A percentile compares a stretch with the other conserved stretches of the same genome.
These are phyloP conservation scores for Rusavskia elegans DNA, from an alignment of 495 filamentous ascomycete species.

Conservation along the genomic window DNA sequence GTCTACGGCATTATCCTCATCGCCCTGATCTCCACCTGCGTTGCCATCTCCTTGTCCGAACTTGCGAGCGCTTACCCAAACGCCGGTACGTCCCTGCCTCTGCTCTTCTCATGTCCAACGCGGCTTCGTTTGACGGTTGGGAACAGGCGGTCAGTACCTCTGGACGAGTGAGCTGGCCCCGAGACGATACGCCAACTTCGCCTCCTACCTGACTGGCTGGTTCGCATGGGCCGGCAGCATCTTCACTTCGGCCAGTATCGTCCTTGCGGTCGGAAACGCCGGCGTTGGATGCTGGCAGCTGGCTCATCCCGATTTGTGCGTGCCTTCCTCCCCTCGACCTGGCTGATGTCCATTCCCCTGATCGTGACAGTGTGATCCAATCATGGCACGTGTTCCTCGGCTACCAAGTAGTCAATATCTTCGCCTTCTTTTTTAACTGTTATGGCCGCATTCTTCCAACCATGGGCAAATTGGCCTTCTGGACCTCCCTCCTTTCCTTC, in stretches of 20 bases:
- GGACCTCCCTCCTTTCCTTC: slow-evolving; percentile 36
- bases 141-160: slow-evolving; percentile 37
- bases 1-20: slow-evolving; percentile 46
- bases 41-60: slow-evolving; percentile 39
- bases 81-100: slow-evolving; percentile 20
- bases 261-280: slow-evolving; percentile 33
- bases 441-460: slow-evolving; percentile 34
- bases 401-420: slow-evolving; percentile 36
- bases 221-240: slow-evolving; percentile 41
- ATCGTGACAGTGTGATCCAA: slow-evolving; percentile 20
- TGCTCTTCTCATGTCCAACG: not conserved
- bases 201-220: slow-evolving; percentile 40
- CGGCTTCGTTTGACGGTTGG: not conserved
- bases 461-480: slow-evolving; percentile 33
- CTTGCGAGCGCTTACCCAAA: slow-evolving; percentile 42
- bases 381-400: slow-evolving; percentile 38
- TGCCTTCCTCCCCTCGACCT: not conserved
- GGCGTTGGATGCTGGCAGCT: slow-evolving; percentile 42
- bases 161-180: slow-evolving; percentile 46
- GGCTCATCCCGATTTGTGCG: slow-evolving; percentile 40
- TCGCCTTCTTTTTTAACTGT: slow-evolving; percentile 45
- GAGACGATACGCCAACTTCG: slow-evolving; percentile 31
- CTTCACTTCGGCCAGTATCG: slow-evolving; percentile 43
- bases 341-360: slow-evolving; percentile 2
- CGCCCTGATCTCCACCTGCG: slow-evolving; percentile 35